Evolutionary conservation across 2,329 filamentous ascomycete species (phyloP).

Genomic region (Cercospora nicotianae): DNA sequence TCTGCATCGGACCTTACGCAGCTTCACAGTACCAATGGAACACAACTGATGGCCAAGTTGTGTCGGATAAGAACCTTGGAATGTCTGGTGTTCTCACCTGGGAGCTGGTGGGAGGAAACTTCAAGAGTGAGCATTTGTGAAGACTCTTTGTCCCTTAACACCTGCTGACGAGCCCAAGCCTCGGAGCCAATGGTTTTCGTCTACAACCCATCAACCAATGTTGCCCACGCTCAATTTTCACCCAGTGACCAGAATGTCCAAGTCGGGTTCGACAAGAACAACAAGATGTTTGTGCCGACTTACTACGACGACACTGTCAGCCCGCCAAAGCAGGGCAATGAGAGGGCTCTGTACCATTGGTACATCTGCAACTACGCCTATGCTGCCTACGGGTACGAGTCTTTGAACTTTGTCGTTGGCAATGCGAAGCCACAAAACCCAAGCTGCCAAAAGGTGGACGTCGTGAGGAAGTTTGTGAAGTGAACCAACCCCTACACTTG

Average conservation of each 20-base stretch:
- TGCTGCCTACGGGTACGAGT: constrained; percentile 45
- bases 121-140: constrained; percentile 17
- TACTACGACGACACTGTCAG: constrained; percentile 44
- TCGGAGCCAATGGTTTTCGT: constrained; percentile 37
- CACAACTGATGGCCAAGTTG: constrained; percentile 20
- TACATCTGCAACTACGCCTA: constrained; percentile 46
- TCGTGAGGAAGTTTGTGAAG: constrained; percentile 30
- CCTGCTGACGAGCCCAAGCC: constrained; percentile 6
- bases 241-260: constrained; percentile 31
- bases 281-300: constrained; percentile 43
- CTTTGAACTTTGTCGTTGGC: constrained; percentile 48
- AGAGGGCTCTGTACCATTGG: constrained; percentile 45
- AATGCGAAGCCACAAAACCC: constrained; percentile 47
- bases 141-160: constrained; percentile 2
- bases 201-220: constrained; percentile 43
- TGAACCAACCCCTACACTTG: not conserved
- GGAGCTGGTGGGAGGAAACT: constrained; percentile 38
- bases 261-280: constrained; percentile 45
- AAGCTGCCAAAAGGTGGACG: constrained; percentile 46
- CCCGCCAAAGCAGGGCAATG: constrained; percentile 34
- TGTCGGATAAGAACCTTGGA: constrained; percentile 37
- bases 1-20: constrained; percentile 40
- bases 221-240: constrained; percentile 46
- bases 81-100: constrained; percentile 33
- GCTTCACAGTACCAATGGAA: constrained; percentile 28